These are phyloP conservation scores for Elsinoe arachidis DNA, from an alignment of 2,329 filamentous ascomycete species.

Conservation along the genomic window DNA sequence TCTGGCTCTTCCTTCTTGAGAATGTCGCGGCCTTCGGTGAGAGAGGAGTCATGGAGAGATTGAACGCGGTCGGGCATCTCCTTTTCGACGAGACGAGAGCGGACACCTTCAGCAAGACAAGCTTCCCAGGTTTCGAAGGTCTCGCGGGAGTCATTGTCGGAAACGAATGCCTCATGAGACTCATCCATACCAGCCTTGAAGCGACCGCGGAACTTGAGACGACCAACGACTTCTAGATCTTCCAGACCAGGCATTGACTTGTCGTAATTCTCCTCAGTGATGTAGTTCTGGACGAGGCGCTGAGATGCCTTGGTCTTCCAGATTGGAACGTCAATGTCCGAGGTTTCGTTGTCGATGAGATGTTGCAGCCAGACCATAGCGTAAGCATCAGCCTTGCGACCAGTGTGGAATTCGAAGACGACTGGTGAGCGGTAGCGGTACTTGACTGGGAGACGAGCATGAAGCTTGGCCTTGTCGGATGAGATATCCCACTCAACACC, in stretches of 20 bases:
- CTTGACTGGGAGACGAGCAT: slow-evolving; percentile 74
- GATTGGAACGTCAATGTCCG: slow-evolving; percentile 76
- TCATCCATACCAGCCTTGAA: slow-evolving; percentile 90
- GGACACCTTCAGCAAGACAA: slow-evolving; percentile 78
- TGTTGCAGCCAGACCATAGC: slow-evolving; percentile 80
- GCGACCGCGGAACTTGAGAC: slow-evolving; percentile 66
- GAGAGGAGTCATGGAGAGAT: slow-evolving; percentile 69
- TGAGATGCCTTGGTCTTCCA: slow-evolving; percentile 71
- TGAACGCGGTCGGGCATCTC: slow-evolving; percentile 66
- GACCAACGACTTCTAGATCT: slow-evolving; percentile 69
- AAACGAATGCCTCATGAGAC: slow-evolving; percentile 72
- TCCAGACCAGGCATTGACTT: slow-evolving; percentile 60
- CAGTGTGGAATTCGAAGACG: slow-evolving; percentile 74
- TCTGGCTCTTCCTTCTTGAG: slow-evolving; percentile 63
- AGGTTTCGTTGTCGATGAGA: slow-evolving; percentile 69
- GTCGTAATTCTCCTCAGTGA: slow-evolving; percentile 67
- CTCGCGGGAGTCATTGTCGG: slow-evolving; percentile 81
- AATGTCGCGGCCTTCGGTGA: slow-evolving; percentile 72
- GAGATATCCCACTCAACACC: slow-evolving; percentile 51
- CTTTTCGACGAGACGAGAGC: slow-evolving; percentile 58
- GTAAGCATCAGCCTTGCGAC: slow-evolving; percentile 63
- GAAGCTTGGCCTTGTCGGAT: slow-evolving; percentile 38
- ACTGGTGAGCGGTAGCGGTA: slow-evolving; percentile 84
- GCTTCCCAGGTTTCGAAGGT: slow-evolving; percentile 94
- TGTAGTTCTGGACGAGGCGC: slow-evolving; percentile 83